Conservation (phyloP, 177 flowering plant species). For the Tripterygium wilfordii region DNA sequence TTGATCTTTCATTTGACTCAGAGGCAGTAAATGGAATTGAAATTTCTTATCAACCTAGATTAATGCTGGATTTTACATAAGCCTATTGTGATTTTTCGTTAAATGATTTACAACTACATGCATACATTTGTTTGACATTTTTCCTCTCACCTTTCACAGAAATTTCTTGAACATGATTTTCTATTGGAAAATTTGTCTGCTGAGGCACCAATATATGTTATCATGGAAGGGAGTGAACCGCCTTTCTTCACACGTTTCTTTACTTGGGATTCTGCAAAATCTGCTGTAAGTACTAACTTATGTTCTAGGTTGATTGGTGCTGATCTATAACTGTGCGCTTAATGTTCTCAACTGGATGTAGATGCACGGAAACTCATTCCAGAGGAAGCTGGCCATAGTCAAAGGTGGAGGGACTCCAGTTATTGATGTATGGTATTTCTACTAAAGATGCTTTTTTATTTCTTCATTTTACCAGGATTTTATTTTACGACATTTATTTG, state of each 20-base stretch:
- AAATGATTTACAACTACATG: no score
- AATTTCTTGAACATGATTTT: conserved; percentile 82
- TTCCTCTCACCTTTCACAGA: conserved; percentile 35
- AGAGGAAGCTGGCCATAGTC: conserved; percentile 72
- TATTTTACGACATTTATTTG: no score
- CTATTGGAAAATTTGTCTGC: conserved; percentile 67
- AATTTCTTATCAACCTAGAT: no score
- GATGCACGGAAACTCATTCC: conserved; percentile 98
- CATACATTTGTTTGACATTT: no score
- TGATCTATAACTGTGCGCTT: background rate
- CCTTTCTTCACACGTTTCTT: conserved; percentile 94
- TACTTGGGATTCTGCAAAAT: conserved; percentile 89
- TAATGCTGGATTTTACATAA: no score
- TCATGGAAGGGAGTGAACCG: conserved; percentile 90
- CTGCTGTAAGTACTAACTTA: conserved; percentile 52
- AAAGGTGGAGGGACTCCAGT: conserved; percentile 68
- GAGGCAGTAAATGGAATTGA: no score
- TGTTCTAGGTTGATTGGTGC: no score
- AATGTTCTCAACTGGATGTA: conserved; percentile 23
- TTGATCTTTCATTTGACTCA: no score
- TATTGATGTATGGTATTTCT: conserved; percentile 54
- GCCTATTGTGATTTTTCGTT: no score
- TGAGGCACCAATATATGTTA: conserved; percentile 69
- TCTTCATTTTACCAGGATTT: background rate
- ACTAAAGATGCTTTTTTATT: no score